A percentile compares a stretch with the other conserved stretches of the same genome.
phyloP scores from a whole-genome alignment of 176 grass and related monocot genomes.

The Elaeis guineensis region DNA sequence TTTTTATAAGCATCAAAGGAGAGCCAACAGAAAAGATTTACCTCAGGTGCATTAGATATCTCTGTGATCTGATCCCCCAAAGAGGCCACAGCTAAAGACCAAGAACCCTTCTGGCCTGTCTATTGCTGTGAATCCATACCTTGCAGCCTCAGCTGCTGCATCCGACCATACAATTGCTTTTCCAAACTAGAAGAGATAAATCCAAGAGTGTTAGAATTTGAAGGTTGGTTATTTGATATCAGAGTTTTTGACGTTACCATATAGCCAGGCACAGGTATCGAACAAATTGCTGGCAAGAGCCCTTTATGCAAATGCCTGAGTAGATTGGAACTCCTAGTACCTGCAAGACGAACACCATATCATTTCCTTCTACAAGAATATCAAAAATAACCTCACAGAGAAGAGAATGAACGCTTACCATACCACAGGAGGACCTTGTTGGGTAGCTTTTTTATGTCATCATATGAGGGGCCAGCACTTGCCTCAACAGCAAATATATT shows the following conservation, averaged over 20 bases:
- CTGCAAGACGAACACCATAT: conserved; percentile 2
- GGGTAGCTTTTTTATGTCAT: conserved; percentile 49
- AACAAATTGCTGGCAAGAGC: conserved; percentile 50
- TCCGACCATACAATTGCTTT: conserved; percentile 71
- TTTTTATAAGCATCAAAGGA: no score
- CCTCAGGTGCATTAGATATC: conserved; percentile 31
- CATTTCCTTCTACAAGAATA: not conserved
- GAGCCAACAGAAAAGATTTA: not conserved
- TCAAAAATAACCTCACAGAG: not conserved
- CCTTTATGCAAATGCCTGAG: conserved; percentile 57
- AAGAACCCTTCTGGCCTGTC: conserved; percentile 65
- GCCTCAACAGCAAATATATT: conserved; percentile 58
- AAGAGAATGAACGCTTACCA: conserved; percentile 32
- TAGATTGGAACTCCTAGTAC: conserved; percentile 74
- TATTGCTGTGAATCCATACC: conserved; percentile 65
- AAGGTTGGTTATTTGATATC: no score
- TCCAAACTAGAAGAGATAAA: conserved; percentile 41
- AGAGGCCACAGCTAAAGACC: conserved; percentile 50
- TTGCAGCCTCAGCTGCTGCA: conserved; percentile 54
- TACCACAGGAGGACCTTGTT: conserved; percentile 90
- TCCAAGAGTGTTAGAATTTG: not conserved
- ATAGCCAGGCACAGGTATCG: conserved; percentile 65
- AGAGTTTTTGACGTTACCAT: conserved; percentile 39
- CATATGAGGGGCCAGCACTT: conserved; percentile 41
- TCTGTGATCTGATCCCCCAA: conserved; percentile 54